Conservation (phyloP, 139 green algal genomes). For the Micractinium sp. region DNA sequence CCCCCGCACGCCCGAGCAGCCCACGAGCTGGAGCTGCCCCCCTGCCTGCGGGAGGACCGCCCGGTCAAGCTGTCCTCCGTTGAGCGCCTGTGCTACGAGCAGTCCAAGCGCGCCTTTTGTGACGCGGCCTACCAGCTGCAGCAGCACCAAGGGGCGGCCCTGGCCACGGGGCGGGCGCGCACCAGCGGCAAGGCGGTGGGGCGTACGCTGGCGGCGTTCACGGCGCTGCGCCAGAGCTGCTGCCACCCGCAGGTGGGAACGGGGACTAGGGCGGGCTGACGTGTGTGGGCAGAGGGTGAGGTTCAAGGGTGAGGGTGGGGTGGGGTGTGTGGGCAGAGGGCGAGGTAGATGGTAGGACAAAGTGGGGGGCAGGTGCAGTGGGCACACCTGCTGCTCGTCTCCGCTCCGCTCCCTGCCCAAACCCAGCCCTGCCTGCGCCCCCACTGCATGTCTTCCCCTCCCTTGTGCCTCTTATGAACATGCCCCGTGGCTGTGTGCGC, state of each 20-base stretch:
- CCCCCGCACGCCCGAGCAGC: slow-evolving; percentile 18
- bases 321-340: background rate
- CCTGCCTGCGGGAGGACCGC: slow-evolving; percentile 52
- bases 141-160: slow-evolving; percentile 11
- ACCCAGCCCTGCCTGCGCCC: no score
- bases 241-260: slow-evolving; percentile 53
- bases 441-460: no score
- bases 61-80: slow-evolving; percentile 53
- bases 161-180: background rate
- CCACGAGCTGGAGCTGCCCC: slow-evolving; percentile 61
- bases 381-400: background rate
- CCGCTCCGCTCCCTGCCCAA: background rate
- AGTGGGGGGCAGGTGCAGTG: background rate
- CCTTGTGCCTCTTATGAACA: background rate
- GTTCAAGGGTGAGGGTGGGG: background rate
- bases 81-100: slow-evolving; percentile 61
- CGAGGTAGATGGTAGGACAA: background rate
- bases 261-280: no score
- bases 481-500: background rate
- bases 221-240: slow-evolving; percentile 48
- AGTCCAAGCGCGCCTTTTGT: slow-evolving; percentile 26
- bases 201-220: slow-evolving; percentile 27
- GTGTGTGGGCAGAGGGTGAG: no score
- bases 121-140: slow-evolving; percentile 24
- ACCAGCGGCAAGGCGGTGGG: background rate